Evolutionary conservation across 164 flowering plant genomes (phyloP), one percentile per base, ranked within the genome.

Genomic region (Chloranthus sessilifolius): DNA sequence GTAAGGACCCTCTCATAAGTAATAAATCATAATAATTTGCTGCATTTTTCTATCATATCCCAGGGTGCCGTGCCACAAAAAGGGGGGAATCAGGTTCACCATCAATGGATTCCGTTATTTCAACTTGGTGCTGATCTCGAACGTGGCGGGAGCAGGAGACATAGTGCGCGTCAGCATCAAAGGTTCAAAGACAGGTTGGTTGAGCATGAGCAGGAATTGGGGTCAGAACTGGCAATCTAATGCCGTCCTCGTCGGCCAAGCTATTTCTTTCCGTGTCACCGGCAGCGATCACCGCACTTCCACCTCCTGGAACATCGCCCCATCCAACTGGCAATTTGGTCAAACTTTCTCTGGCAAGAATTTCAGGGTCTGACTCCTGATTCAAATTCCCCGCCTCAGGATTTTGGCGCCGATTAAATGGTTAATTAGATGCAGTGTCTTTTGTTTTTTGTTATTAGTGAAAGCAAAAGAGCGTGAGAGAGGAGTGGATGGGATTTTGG

Each of bases 121-220:
- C 80, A 85, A 80, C 65, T 47, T 85, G 68, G 74, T 81, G 1
- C 45, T 86, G 60, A 59, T 85, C 45, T 60, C 79, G 28, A 85
- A 85, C 74, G 95, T 85, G 0, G 95, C 88, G 7, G 95, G 95
- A 8, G 88, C 90, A 20, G 95, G 95, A 1, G 77, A 85, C 43
- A 71, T 85, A 16, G 64, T 56, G 41, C 59, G 38, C 38, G 85
- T 57, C 5, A 69, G 79, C 64, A 69, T 85, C 24, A 85, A 83
- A 43, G 95, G 95, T 0, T 33, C 78, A 0, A 67, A 40, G 25
- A 83, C 89, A 0, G 83, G 70, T 6, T 85, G 95, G 95, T 74
- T 85, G 76, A 52, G 62, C 45, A 36, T 84, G 88, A 81, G 79
- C 65, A 59, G 84, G 0, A 84, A 84, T 58, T 84, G 94, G 94